Percentiles rank a stretch among this genome's conserved stretches.
phyloP scores from a whole-genome alignment of 192 early-diverging fungal species.

The Podila epigama region DNA sequence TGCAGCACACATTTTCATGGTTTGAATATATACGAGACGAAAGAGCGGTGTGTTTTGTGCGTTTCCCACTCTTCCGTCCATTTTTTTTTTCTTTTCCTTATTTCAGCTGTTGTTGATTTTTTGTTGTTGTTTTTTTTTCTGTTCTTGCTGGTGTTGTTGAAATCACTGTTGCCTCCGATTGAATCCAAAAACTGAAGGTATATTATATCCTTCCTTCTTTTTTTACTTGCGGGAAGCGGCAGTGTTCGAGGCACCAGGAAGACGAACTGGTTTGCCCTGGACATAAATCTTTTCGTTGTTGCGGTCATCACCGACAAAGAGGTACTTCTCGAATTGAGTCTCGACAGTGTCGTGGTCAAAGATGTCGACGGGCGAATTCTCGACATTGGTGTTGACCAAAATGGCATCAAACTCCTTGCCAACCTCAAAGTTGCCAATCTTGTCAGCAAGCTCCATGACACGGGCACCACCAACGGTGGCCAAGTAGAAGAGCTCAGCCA shows the following conservation, averaged over 20 bases:
- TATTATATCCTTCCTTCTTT: no score
- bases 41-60: conserved; percentile 49
- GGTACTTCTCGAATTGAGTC: conserved; percentile 84
- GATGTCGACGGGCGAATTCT: conserved; percentile 65
- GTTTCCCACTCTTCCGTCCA: conserved; percentile 42
- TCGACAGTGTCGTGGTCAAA: conserved; percentile 64
- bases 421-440: conserved; percentile 81
- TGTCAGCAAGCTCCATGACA: conserved; percentile 73
- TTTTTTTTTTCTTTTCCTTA: neutral
- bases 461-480: conserved; percentile 92
- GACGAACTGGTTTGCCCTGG: conserved; percentile 63
- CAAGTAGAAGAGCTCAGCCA: conserved; percentile 81
- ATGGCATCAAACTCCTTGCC: conserved; percentile 97
- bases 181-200: neutral
- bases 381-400: conserved; percentile 62
- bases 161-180: neutral
- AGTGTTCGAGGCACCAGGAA: conserved; percentile 20
- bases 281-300: conserved; percentile 87
- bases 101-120: neutral
- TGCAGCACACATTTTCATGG: conserved; percentile 51
- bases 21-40: conserved; percentile 27
- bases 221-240: conserved; percentile 35
- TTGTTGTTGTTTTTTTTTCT: neutral
- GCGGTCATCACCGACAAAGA: conserved; percentile 91
- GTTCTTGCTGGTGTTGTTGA: neutral